These are phyloP conservation scores for Metarhizium rileyi DNA, from an alignment of 2,329 filamentous ascomycete genomes.

Conservation along the genomic window DNA sequence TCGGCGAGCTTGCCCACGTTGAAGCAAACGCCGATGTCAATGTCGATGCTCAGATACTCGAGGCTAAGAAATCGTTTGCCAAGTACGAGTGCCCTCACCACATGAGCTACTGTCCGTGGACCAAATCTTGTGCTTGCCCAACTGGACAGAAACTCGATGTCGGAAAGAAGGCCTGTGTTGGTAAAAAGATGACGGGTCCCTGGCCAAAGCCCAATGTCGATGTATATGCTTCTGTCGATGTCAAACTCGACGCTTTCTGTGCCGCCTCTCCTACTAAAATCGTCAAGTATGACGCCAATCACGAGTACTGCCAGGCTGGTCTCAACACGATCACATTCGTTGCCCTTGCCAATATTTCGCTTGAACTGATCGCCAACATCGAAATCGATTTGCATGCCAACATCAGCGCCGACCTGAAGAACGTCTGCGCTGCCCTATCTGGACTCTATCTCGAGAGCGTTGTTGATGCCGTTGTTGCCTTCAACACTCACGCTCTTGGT, in stretches of 20 bases:
- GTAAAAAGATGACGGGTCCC: conserved; percentile 17
- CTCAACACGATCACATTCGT: conserved; percentile 24
- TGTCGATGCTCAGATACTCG: conserved; percentile 6
- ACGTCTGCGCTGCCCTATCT: conserved; percentile 20
- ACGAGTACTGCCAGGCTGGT: conserved; percentile 26
- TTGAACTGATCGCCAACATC: conserved; percentile 14
- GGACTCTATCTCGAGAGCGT: conserved; percentile 23
- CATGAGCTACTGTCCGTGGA: conserved; percentile 29
- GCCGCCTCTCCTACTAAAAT: conserved; percentile 26
- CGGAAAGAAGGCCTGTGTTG: conserved; percentile 17
- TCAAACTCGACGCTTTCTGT: conserved; percentile 23
- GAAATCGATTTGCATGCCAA: conserved; percentile 12
- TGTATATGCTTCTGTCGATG: conserved; percentile 16
- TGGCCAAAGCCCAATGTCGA: conserved; percentile 23
- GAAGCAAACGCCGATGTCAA: conserved; percentile 7
- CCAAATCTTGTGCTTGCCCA: conserved; percentile 32
- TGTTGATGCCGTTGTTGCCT: conserved; percentile 24
- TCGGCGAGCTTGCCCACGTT: conserved; percentile 8
- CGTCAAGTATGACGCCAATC: conserved; percentile 21
- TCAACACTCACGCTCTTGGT: conserved; percentile 27
- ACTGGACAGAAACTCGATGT: conserved; percentile 31
- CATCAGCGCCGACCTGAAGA: conserved; percentile 22
- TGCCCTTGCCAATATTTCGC: conserved; percentile 20
- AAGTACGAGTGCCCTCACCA: conserved; percentile 22
- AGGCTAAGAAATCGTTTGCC: conserved; percentile 11